A percentile compares a stretch with the other conserved stretches of the same genome.
Evolutionary conservation across 352 stramenopile species (phyloP).

Genomic region (Phytophthora tubulina): DNA sequence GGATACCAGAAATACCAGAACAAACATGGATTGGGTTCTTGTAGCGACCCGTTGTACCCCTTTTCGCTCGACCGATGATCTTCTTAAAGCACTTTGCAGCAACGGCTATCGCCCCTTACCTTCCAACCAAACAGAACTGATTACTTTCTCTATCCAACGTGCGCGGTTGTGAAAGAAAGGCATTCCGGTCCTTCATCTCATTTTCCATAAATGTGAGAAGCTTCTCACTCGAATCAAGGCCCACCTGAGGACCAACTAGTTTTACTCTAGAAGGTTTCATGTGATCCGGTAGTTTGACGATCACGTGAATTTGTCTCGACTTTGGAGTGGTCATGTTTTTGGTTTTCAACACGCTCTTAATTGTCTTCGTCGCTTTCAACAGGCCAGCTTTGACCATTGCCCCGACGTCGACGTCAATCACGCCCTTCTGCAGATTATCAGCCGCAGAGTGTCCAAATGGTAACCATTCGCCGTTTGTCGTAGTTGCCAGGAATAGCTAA

Average conservation of each 20-base stretch:
- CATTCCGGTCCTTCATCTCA: not conserved
- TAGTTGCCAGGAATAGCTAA: not conserved
- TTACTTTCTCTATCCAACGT: constrained; percentile 5
- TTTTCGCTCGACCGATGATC: not conserved
- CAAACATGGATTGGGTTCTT: constrained; percentile 1
- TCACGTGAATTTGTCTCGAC: no score
- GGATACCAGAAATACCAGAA: constrained; percentile 46
- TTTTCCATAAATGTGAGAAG: not conserved
- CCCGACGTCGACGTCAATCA: no score
- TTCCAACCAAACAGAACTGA: constrained; percentile 2
- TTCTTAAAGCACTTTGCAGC: not conserved
- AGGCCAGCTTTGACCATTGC: no score
- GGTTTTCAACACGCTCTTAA: no score
- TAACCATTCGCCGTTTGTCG: no score
- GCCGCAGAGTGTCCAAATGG: no score
- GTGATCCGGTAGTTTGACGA: no score
- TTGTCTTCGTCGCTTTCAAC: no score
- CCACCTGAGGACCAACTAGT: constrained; percentile 24
- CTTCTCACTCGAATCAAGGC: constrained; percentile 29
- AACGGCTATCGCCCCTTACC: not conserved
- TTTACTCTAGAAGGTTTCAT: no score
- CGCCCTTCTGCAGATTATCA: no score
- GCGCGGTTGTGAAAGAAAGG: not conserved
- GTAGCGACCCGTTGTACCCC: not conserved
- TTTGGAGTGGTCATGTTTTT: no score